Evolutionary conservation across 1,284 basidiomycete genomes (phyloP), one percentile per base, ranked within the genome.

Genomic region (Cronartium quercuum): DNA sequence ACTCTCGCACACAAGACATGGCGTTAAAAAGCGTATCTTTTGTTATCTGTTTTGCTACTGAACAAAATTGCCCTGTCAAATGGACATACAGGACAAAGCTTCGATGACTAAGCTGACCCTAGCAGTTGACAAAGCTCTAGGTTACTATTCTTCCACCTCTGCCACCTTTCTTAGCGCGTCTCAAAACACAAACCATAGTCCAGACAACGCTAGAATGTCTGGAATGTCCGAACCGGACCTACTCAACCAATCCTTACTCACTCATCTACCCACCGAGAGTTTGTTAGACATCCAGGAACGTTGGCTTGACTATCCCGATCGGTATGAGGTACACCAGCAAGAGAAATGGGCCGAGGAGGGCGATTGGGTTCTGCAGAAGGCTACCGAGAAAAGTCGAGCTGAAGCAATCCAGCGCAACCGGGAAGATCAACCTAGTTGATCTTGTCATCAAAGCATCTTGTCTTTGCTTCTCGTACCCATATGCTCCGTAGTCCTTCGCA

Each of bases 51-150:
- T n/a, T n/a, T n/a, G n/a, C n/a, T n/a, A n/a, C n/a, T n/a, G n/a
- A n/a, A n/a, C n/a, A n/a, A n/a, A n/a, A n/a, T 55, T n/a, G 6
- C 4, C 5, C 3, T 1, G 1, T 3, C n/a, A 21, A 18, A 51
- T 51, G 10, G 21, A 4, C 21, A 18, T 51, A 51, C 24, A 73
- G 90, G 94, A 97, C 82, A 96, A 94, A 82, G 84, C 88, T 68
- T 94, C 92, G 3, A 97, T 97, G 94, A 83, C 95, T 9, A 87
- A 91, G 77, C 86, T 97, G 1, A 88, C 89, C 18, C 86, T 87
- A 35, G 86, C 86, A 47, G 88, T 96, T 77, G 94, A 97, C 82
- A 89, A 91, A 77, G 91, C 91, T 1, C 91, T 91, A 0, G 94
- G 94, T 29, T 94, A 92, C 82, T 86, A 95, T 42, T 64, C 62